A percentile compares a stretch with the other conserved stretches of the same genome.
Evolutionary conservation across 768 basidiomycete genomes (phyloP).

Genomic region (Lactarius sp.): DNA sequence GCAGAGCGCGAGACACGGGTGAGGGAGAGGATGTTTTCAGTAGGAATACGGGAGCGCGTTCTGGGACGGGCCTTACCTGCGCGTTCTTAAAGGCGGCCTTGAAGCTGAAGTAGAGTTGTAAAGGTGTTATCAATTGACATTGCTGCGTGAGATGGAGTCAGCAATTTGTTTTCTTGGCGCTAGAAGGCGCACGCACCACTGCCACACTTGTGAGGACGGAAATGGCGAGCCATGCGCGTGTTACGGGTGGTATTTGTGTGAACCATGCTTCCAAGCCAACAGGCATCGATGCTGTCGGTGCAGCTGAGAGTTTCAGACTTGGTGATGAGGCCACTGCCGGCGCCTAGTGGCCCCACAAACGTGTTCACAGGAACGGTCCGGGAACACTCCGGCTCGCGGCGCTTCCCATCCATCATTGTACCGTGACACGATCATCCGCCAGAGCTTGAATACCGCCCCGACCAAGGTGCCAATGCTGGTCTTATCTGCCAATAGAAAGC

Average conservation of each 20-base stretch:
- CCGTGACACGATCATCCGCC: too few species aligned
- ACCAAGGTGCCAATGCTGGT: too few species aligned
- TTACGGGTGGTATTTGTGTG: conserved; percentile 86
- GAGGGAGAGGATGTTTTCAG: conserved; percentile 23
- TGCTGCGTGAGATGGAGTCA: conserved; percentile 48
- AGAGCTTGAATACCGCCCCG: too few species aligned
- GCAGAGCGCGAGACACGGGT: not conserved
- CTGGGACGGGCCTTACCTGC: conserved; percentile 48
- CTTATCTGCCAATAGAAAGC: too few species aligned
- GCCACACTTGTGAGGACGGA: conserved; percentile 78
- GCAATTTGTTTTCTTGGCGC: not conserved
- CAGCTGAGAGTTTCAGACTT: not conserved
- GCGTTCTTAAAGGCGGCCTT: conserved; percentile 76
- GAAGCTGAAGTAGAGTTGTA: conserved; percentile 91
- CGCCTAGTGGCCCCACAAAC: too few species aligned
- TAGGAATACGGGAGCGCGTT: not conserved
- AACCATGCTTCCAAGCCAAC: conserved; percentile 90
- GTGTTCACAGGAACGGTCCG: too few species aligned
- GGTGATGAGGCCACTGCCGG: too few species aligned
- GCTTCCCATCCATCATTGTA: too few species aligned
- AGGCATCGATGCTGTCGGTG: conserved; percentile 45
- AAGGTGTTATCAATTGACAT: conserved; percentile 84
- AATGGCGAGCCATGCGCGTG: conserved; percentile 77
- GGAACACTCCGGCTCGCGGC: too few species aligned
- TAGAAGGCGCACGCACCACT: conserved; percentile 52